These are phyloP conservation scores for Omphalea diandra DNA, from an alignment of 441 rosid species.

Conservation along the genomic window DNA sequence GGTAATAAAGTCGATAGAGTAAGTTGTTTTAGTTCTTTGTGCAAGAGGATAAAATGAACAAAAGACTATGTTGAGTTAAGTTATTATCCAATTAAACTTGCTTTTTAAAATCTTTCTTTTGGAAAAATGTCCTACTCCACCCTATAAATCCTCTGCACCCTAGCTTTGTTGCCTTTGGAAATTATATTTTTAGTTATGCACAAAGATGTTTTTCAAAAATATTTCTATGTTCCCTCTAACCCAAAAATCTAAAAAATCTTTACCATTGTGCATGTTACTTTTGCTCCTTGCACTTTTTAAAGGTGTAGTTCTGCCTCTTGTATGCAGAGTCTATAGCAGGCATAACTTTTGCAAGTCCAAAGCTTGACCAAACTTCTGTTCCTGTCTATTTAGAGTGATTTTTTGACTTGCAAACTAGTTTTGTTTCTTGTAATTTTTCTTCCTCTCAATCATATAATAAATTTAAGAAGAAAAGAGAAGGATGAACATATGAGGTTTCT, in stretches of 20 bases:
- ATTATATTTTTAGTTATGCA: too few species aligned
- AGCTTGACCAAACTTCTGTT: neutral
- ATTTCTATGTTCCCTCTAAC: too few species aligned
- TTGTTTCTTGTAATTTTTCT: neutral
- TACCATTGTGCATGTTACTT: neutral
- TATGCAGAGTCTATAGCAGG: neutral
- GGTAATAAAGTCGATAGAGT: conserved; percentile 58
- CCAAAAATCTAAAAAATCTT: too few species aligned
- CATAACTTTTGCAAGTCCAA: neutral
- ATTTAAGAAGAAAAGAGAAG: neutral
- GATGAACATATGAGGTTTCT: neutral
- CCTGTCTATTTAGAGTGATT: neutral
- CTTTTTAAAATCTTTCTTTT: neutral
- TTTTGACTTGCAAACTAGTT: neutral
- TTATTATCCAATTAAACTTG: neutral
- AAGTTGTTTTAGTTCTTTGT: conserved; percentile 18
- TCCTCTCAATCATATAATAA: neutral
- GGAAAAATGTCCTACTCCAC: neutral
- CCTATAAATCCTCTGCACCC: neutral
- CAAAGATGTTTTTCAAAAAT: too few species aligned
- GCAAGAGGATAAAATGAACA: too few species aligned
- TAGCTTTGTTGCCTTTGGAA: neutral
- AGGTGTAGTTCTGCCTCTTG: too few species aligned
- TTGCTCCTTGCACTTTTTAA: too few species aligned
- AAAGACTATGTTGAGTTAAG: too few species aligned